Percentiles rank a stretch among this genome's conserved stretches.
Evolutionary conservation across 257 asterid species (phyloP).

Genomic region (Lithospermum erythrorhizon): DNA sequence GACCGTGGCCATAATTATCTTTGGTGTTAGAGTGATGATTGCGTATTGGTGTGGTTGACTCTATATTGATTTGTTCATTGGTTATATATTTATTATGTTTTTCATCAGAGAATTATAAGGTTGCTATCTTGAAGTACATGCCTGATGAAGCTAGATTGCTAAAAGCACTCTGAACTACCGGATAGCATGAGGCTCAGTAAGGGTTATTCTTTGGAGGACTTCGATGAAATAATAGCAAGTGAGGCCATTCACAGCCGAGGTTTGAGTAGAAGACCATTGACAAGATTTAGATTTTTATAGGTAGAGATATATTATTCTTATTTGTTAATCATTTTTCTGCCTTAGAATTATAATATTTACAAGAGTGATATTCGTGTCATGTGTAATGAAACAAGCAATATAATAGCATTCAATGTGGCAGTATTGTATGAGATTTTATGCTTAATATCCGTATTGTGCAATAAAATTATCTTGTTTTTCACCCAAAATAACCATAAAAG

Average conservation of each 20-base stretch:
- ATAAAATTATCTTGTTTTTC: too few relatives aligned
- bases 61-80: too few relatives aligned
- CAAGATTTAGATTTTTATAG: slow-evolving; percentile 40
- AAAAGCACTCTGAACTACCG: slow-evolving; percentile 88
- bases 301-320: slow-evolving; percentile 6
- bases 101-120: slow-evolving; percentile 75
- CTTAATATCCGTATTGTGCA: too few relatives aligned
- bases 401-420: too few relatives aligned
- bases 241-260: slow-evolving; percentile 58
- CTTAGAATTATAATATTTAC: slow-evolving; percentile 1
- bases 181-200: slow-evolving; percentile 75
- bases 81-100: too few relatives aligned
- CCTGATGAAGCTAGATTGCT: slow-evolving; percentile 83
- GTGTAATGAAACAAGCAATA: slow-evolving; percentile 4
- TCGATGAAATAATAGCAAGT: slow-evolving; percentile 63
- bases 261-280: slow-evolving; percentile 87
- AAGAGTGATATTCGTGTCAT: slow-evolving; percentile 11
- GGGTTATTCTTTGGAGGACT: slow-evolving; percentile 50
- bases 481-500: too few relatives aligned
- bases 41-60: too few relatives aligned
- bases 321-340: slow-evolving; percentile 6
- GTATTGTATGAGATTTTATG: too few relatives aligned
- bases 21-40: too few relatives aligned
- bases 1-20: too few relatives aligned
- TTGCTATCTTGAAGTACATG: slow-evolving; percentile 86